Base-by-base conservation (phyloP, 148 eudicot genomes). In the Rhododendron williamsianum region DNA sequence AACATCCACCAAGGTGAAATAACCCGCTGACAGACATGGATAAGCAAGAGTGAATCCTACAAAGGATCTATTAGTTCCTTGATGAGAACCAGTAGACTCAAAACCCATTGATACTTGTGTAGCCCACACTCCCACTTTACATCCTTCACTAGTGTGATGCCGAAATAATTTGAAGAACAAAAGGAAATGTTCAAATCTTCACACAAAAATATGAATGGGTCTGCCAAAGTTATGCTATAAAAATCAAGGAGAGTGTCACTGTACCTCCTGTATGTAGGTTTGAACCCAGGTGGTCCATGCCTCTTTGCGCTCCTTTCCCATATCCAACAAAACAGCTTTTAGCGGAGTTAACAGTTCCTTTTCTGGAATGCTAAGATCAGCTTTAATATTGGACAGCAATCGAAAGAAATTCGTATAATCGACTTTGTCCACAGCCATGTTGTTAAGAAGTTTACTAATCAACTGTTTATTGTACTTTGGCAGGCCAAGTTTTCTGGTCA, bases 351-450 rank as follows among this genome's bases (percentile, higher is more conserved):
- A 81, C 82, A 97, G 86, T 74, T 97, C 89, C 80, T 87, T 82
- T 85, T 95, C 98, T 72, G 94, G 98, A 87, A 82, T 92, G 88
- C 87, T 91, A 19, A 91, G 87, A 87, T 97, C 95, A 81, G 96
- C 95, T 91, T 93, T 94, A 78, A 97, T 83, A 84, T 94, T 97
- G 80, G 98, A 93, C 80, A 97, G 99, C 73, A 93, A 78, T 78
- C 99, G 92, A 78, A 97, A 97, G 90, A 97, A 97, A 84, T 95
- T 97, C 12, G 99, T 97, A 90, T 97, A 97, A 86, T 97, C 99
- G 51, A 97, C 99, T 94, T 97, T 97, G 90, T 97, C 99, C 30
- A 97, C 98, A 71, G 99, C 99, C 98, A 97, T 89, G 88, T 97
- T 97, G 92, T 95, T 97, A 9, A 97, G 95, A 84, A 97, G 95